Evolutionary conservation across 371 early-diverging fungal species (phyloP), one percentile per base, ranked within the genome.

Genomic region (Circinella umbellata): DNA sequence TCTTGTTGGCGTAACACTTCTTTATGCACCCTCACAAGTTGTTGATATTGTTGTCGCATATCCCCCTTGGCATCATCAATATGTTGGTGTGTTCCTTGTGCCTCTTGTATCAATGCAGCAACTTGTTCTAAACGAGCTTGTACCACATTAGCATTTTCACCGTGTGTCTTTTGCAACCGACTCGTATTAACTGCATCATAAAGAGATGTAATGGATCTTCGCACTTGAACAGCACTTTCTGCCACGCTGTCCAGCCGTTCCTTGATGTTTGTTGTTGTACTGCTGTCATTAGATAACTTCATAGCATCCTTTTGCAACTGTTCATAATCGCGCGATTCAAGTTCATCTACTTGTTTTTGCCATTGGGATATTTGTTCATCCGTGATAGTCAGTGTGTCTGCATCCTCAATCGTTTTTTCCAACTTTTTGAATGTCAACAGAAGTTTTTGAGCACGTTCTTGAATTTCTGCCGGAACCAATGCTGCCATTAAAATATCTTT

Each of bases 131-230:
- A 51, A 3, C 46, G 64, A 2, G 27, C 38, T 34, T 64, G 65
- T 37, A 70, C 47, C 27, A 59, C 63, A 18, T 37, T 55, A 14
- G 78, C 70, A 38, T 66, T 69, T 9, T 73, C 70, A 15, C 54
- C 65, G 20, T 74, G 68, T 0, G 76, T 83, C 8, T 75, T 79
- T 61, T 73, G 72, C n/a, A 81, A 67, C 49, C 80, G 76, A 37
- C 68, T 74, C 38, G 73, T 65, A 65, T 83, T 79, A 35, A 81
- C 78, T 3, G 74, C 61, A 61, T 83, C 84, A 60, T 83, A 83
- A 35, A 81, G 61, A 9, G 54, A n/a, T 1, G 81, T 71, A 10
- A 83, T 46, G 3, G 64, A 38, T 9, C 74, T 68, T 4, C 84
- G 76, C 7, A 81, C 75, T 14, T 66, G 68, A 3, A 77, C 37